Percentiles rank a stretch among this genome's conserved stretches.
Evolutionary conservation across 306 rosid genomes (phyloP).

Genomic region (Lagenaria siceraria): DNA sequence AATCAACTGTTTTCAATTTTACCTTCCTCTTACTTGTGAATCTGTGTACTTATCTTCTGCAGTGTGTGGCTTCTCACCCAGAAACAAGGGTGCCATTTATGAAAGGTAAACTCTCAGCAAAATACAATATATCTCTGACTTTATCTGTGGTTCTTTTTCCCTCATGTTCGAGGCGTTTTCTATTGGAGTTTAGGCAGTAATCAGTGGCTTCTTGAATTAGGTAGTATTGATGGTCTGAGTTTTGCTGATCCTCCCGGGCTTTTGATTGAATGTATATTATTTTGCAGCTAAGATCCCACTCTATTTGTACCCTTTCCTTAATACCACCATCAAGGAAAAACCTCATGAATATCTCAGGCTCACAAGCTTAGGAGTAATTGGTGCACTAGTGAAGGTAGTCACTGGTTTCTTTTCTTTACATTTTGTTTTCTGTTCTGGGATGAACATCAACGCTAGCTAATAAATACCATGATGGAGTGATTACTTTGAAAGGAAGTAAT

Average conservation of each 20-base stretch:
- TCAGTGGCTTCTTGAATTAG: background rate
- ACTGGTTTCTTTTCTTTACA: background rate
- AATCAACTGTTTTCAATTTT: background rate
- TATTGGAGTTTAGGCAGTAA: background rate
- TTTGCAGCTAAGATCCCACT: conserved; percentile 24
- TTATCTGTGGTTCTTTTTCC: background rate
- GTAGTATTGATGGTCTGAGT: background rate
- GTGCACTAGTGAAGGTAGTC: conserved; percentile 33
- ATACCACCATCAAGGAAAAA: conserved; percentile 9
- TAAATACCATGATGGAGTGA: background rate
- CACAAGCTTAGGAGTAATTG: conserved; percentile 32
- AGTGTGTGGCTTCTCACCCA: conserved; percentile 33
- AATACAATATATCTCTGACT: background rate
- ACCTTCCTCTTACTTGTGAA: background rate
- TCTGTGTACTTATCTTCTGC: background rate
- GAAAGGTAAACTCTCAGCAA: conserved; percentile 13
- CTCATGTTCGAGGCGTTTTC: background rate
- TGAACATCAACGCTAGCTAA: background rate
- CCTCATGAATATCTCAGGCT: conserved; percentile 30
- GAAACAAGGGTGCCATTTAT: conserved; percentile 24
- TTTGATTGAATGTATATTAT: background rate
- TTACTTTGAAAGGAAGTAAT: background rate
- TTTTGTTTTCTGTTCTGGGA: background rate
- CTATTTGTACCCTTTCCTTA: conserved; percentile 33
- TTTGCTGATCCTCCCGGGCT: background rate